Evolutionary conservation across 1,284 basidiomycete species (phyloP).

Genomic region (Heimioporus punctisporus): DNA sequence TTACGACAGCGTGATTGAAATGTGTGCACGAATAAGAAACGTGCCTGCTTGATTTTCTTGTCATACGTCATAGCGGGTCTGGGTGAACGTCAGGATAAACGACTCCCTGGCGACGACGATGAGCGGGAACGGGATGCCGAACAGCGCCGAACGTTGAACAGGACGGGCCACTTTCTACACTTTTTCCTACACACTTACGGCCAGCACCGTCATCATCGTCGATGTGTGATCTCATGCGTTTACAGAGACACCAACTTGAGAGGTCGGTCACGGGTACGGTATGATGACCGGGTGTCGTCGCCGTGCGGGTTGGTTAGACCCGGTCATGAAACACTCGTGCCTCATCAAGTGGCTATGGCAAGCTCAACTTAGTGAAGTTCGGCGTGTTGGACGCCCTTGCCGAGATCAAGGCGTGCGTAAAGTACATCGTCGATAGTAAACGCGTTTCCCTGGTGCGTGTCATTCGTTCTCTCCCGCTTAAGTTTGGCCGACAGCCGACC

Average conservation of each 20-base stretch:
- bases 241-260: conserved; percentile 97
- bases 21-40: too few species aligned
- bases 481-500: conserved; percentile 60
- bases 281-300: conserved; percentile 91
- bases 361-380: conserved; percentile 95
- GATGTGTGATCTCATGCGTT: too few species aligned
- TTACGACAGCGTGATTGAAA: conserved; percentile 1
- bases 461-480: too few species aligned
- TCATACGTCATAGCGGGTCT: conserved; percentile 92
- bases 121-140: conserved; percentile 88
- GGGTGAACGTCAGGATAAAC: conserved; percentile 88
- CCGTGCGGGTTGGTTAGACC: conserved; percentile 97
- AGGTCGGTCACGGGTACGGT: conserved; percentile 93
- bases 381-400: conserved; percentile 88
- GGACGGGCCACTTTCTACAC: too few species aligned
- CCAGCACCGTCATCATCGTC: conserved; percentile 90
- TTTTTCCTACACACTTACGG: too few species aligned
- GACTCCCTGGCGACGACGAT: conserved; percentile 89
- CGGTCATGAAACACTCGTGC: conserved; percentile 92
- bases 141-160: conserved; percentile 77
- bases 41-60: conserved; percentile 73
- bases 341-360: conserved; percentile 97
- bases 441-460: conserved; percentile 85
- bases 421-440: conserved; percentile 81
- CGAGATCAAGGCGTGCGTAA: conserved; percentile 90